phyloP scores from a whole-genome alignment of 352 stramenopile genomes.

The Globisporangium canariense region DNA sequence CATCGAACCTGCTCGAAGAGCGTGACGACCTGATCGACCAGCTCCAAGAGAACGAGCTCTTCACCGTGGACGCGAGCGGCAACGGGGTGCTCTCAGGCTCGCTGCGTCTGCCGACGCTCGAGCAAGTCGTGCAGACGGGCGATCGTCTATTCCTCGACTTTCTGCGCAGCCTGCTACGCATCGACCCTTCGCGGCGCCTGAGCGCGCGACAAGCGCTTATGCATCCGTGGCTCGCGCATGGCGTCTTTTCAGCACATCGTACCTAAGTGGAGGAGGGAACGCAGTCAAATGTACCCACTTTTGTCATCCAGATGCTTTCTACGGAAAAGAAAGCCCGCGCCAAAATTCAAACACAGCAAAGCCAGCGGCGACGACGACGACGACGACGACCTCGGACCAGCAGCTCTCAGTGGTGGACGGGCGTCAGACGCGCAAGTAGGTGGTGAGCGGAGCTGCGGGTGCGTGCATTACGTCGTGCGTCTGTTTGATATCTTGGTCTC shows the following conservation, averaged over 20 bases:
- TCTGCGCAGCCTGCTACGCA: constrained; percentile 58
- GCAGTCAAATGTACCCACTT: constrained; percentile 11
- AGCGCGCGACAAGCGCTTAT: constrained; percentile 52
- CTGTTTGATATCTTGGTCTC: background rate
- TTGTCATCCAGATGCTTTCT: constrained; percentile 6
- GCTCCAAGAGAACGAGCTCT: constrained; percentile 55
- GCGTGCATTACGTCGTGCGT: background rate
- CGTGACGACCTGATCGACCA: constrained; percentile 50
- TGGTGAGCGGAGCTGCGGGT: constrained; percentile 5
- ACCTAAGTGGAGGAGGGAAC: constrained; percentile 22
- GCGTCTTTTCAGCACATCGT: constrained; percentile 48
- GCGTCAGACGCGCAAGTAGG: background rate
- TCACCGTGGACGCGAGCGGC: constrained; percentile 43
- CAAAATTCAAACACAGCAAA: constrained; percentile 14
- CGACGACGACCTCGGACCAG: background rate
- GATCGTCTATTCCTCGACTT: constrained; percentile 68
- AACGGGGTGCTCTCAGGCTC: constrained; percentile 40
- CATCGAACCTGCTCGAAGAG: constrained; percentile 47
- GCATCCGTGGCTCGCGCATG: constrained; percentile 63
- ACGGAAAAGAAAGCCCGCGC: constrained; percentile 6
- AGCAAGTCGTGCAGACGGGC: constrained; percentile 49
- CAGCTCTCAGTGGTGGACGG: background rate
- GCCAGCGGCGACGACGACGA: background rate
- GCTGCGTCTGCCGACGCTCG: constrained; percentile 40
- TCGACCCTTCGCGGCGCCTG: constrained; percentile 51